Evolutionary conservation across 768 basidiomycete genomes (phyloP).

Genomic region (Chalciporus piperatus): DNA sequence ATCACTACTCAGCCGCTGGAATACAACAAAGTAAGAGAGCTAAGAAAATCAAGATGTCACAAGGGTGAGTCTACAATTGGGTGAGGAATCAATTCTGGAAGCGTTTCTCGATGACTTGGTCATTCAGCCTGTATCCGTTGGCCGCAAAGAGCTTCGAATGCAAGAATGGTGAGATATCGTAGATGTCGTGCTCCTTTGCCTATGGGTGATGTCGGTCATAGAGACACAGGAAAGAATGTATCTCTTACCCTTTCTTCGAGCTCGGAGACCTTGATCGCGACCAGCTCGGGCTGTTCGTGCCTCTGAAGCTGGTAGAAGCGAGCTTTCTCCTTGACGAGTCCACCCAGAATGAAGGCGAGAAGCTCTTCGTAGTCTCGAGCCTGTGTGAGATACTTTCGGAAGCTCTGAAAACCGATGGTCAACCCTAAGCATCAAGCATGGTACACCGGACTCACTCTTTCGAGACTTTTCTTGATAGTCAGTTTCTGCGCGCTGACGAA

Average conservation of each 20-base stretch:
- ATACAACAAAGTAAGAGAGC: conserved; percentile 16
- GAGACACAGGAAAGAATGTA: background rate
- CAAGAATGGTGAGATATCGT: conserved; percentile 83
- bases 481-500: conserved; percentile 98
- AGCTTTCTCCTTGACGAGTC: conserved; percentile 89
- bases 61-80: background rate
- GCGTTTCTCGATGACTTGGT: conserved; percentile 67
- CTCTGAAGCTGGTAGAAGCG: conserved; percentile 77
- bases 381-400: conserved; percentile 96
- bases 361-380: conserved; percentile 96
- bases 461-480: conserved; percentile 96
- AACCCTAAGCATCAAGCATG: conserved; percentile 1
- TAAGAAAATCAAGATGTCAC: conserved; percentile 4
- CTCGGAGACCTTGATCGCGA: conserved; percentile 75
- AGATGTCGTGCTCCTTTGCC: conserved; percentile 98
- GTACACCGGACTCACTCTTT: conserved; percentile 55
- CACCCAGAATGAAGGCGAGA: conserved; percentile 90
- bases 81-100: conserved; percentile 44
- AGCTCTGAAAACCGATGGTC: conserved; percentile 54
- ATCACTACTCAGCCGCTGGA: conserved; percentile 30
- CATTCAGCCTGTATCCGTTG: conserved; percentile 83
- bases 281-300: conserved; percentile 72
- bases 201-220: conserved; percentile 32
- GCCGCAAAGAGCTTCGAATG: conserved; percentile 77
- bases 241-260: conserved; percentile 79